Evolutionary conservation across 257 asterid genomes (phyloP).

Genomic region (Solanum appendiculatum): DNA sequence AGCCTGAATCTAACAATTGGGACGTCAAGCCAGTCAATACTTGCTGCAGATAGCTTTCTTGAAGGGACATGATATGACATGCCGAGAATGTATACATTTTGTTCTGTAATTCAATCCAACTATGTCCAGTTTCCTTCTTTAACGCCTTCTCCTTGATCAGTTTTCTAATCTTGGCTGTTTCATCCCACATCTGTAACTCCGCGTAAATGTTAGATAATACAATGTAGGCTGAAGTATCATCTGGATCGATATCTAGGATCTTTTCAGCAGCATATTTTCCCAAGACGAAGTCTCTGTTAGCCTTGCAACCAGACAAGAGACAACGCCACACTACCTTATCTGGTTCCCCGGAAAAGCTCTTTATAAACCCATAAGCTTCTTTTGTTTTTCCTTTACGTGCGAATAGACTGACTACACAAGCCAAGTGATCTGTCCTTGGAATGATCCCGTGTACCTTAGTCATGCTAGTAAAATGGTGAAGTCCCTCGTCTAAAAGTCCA

Average conservation of each 20-base stretch:
- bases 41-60: constrained; percentile 5
- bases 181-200: constrained; percentile 60
- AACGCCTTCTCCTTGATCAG: constrained; percentile 44
- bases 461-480: constrained; percentile 52
- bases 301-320: constrained; percentile 59
- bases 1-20: constrained; percentile 25
- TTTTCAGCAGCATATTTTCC: constrained; percentile 56
- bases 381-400: constrained; percentile 49
- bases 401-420: constrained; percentile 59
- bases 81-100: constrained; percentile 22
- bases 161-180: constrained; percentile 49
- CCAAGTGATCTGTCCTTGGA: constrained; percentile 61
- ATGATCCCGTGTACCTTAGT: constrained; percentile 26
- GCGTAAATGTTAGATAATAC: constrained; percentile 66
- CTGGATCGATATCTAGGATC: constrained; percentile 53
- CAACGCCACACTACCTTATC: constrained; percentile 77
- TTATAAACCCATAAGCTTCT: constrained; percentile 47
- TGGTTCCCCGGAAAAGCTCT: constrained; percentile 21
- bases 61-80: constrained; percentile 9
- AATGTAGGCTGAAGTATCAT: constrained; percentile 55
- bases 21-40: constrained; percentile 25
- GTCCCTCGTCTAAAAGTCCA: constrained; percentile 56
- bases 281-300: constrained; percentile 34
- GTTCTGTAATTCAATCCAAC: constrained; percentile 51
- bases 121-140: constrained; percentile 65